Evolutionary conservation across 805 yeast genomes (phyloP), one percentile per base, ranked within the genome.

Genomic region (Crinitomyces ghanaensis): DNA sequence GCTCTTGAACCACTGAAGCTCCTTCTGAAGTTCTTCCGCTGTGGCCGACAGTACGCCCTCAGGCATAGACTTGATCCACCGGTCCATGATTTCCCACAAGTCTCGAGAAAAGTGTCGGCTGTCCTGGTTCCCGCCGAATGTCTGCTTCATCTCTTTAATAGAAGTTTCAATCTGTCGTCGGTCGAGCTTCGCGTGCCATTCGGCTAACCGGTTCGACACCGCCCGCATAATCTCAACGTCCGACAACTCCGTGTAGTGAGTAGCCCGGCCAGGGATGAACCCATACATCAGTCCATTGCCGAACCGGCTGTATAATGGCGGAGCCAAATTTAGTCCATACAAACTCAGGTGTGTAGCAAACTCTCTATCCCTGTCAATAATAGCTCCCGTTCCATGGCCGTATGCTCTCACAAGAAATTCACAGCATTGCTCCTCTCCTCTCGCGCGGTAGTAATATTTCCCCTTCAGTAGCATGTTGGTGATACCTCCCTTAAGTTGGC

Each of bases 281-380:
- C 82, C 85, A 47, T 79, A 79, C 8, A 79, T 68, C 27, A 79
- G 61, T 1, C 91, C 91, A 51, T 79, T 79, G 21, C 72, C 69
- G 45, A 80, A 77, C 33, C 80, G 57, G 3, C 81, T 77, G 48
- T 70, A 70, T 17, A 79, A 65, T 1, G 75, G 65, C 1, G 91
- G 83, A 0, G 88, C 88, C 40, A 79, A 63, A 2, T 63, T 60
- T 27, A 73, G 59, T 3, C 76, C 63, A 44, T 74, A 66, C 32
- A 80, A 62, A 33, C 73, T 68, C 31, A 74, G 49, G 50, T 79
- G 88, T 36, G 80, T 75, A 13, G 77, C 75, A 48, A 73, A 76
- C 50, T 79, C 91, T 23, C 85, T 59, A 43, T 75, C 75, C 41
- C 91, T 60, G 53, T 80, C 85, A 21, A 79, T 79, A 32, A 79